These are phyloP conservation scores for Salix exigua DNA, from an alignment of 345 rosid species.

Conservation along the genomic window DNA sequence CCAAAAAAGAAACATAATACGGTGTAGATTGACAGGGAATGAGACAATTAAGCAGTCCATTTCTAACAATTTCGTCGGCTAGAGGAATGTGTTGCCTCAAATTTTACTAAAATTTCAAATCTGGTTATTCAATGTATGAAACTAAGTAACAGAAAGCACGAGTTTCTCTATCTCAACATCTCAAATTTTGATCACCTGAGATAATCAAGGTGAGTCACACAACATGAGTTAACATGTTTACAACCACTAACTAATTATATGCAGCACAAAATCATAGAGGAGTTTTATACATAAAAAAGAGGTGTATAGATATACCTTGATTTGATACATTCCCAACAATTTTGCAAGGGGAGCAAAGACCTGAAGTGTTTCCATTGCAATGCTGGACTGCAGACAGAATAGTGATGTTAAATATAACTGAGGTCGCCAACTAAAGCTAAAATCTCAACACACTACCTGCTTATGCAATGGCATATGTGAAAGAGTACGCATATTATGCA, in stretches of 20 bases:
- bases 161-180: neutral
- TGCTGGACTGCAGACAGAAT: conserved; percentile 70
- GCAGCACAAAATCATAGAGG: conserved; percentile 1
- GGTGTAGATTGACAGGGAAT: too few relatives aligned
- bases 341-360: conserved; percentile 98
- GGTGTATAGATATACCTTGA: conserved; percentile 55
- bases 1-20: neutral
- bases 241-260: neutral
- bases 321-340: conserved; percentile 93
- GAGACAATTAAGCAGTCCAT: neutral
- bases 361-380: conserved; percentile 92
- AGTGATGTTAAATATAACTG: conserved; percentile 22
- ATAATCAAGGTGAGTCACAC: neutral
- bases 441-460: conserved; percentile 57
- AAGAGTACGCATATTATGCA: conserved; percentile 97
- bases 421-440: neutral
- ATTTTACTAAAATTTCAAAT: neutral
- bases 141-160: neutral
- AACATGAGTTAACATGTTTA: neutral
- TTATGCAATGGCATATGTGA: conserved; percentile 91
- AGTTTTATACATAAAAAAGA: neutral
- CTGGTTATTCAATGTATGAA: neutral
- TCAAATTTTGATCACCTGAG: neutral
- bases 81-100: neutral
- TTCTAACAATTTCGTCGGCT: neutral